Percentiles rank a stretch among this genome's conserved stretches.
These are phyloP conservation scores for Globisporangium megalacanthum DNA, from an alignment of 352 stramenopile genomes.

Conservation along the genomic window DNA sequence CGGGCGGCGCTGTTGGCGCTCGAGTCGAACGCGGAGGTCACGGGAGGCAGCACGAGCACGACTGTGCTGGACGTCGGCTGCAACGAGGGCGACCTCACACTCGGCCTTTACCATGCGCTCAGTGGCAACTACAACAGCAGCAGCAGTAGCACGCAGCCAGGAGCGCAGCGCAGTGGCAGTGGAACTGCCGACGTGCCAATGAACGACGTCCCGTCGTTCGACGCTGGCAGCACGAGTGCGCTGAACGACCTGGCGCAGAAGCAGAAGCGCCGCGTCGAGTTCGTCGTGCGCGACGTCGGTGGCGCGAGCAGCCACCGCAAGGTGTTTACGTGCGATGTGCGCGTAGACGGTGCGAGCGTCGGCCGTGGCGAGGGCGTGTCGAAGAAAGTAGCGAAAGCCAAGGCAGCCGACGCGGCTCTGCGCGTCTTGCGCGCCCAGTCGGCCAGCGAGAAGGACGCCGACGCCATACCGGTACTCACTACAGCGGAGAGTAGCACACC, in stretches of 20 bases:
- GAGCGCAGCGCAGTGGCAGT: slow-evolving; percentile 1
- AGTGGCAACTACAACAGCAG: slow-evolving; percentile 12
- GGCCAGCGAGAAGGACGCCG: background rate
- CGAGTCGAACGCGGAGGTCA: background rate
- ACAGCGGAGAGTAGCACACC: background rate
- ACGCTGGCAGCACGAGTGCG: slow-evolving; percentile 47
- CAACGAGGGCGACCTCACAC: slow-evolving; percentile 80
- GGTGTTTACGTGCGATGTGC: slow-evolving; percentile 56
- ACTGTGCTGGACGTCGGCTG: slow-evolving; percentile 75
- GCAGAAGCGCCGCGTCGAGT: slow-evolving; percentile 53
- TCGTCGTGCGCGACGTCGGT: slow-evolving; percentile 48
- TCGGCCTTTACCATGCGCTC: slow-evolving; percentile 63
- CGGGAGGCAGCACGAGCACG: slow-evolving; percentile 7
- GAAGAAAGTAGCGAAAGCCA: slow-evolving; percentile 80
- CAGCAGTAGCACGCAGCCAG: background rate
- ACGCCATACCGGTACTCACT: too few relatives aligned
- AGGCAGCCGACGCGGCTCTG: slow-evolving; percentile 50
- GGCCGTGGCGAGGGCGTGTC: slow-evolving; percentile 58
- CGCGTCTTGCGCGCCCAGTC: slow-evolving; percentile 8
- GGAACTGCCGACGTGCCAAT: background rate
- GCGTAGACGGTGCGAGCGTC: slow-evolving; percentile 41
- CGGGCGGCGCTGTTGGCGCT: slow-evolving; percentile 30
- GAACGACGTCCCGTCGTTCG: slow-evolving; percentile 39
- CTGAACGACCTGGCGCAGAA: slow-evolving; percentile 72
- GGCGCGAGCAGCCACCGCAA: slow-evolving; percentile 42